Base-by-base conservation (phyloP, 2,329 filamentous ascomycete species). In the Coniochaeta ligniaria region DNA sequence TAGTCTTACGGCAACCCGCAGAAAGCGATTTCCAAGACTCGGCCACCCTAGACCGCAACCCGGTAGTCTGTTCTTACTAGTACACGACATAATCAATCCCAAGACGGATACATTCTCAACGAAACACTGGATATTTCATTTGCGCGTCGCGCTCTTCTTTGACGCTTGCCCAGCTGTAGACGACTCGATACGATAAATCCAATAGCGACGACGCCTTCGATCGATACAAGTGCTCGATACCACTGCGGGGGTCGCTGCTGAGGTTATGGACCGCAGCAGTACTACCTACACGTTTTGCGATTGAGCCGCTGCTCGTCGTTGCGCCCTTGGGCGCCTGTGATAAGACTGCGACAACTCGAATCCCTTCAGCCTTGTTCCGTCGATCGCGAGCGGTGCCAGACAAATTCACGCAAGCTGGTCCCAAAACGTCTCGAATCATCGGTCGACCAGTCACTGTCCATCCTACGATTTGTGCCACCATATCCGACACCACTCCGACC, bases 221-320 rank as follows among this genome's bases (percentile, higher is more conserved):
- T 47, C 22, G 22, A 52, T 12, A 31, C 47, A 28, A 52, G 47
- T 17, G 47, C 22, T 9, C 7, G 22, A 24, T 17, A 52, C 47
- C 47, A 22, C 14, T 11, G 26, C 22, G 47, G 26, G 12, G 47
- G 11, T 31, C 47, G 47, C 24, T 52, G 16, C 47, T 52, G 54
- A 57, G 54, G 54, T 57, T 35, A 57, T 57, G 54, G 54, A 35
- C 54, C 35, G 54, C 31, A 38, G 54, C 4, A 36, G 33, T n/a
- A 11, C 35, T 24, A 36, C 33, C 54, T 35, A 38, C 26, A 57
- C 54, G 54, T 57, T 36, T 57, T 57, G 54, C 54, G 54, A 57
- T 57, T 57, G 54, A 57, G 54, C n/a, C 20, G 31, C 20, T 57
- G 47, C 47, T 52, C 47, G 47, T 52, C 47, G 47, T 24, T 31